Evolutionary conservation across 2,329 filamentous ascomycete genomes (phyloP), one percentile per base, ranked within the genome.

Genomic region (Aspergillus sp.): DNA sequence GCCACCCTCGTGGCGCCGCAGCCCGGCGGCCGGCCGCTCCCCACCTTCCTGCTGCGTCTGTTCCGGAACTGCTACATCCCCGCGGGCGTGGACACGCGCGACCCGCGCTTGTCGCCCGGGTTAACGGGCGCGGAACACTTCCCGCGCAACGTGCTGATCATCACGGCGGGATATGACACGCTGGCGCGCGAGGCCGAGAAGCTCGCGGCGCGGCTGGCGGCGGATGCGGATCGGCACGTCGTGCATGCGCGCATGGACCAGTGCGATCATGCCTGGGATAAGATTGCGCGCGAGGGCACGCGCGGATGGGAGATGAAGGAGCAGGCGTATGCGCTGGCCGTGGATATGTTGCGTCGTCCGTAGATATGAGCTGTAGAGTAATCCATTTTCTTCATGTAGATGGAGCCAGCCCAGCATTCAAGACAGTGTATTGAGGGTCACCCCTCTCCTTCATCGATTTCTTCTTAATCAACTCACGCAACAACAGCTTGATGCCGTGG

Each of bases 201-300:
- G n/a, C 42, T 70, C 13, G 65, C 62, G 0, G 50, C 57, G 14
- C 61, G 47, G 44, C 49, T 67, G 11, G 54, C 45, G 5, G 23
- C 25, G 40, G 40, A 5, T 49, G 14, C 20, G 13, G 11, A 19
- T 19, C 54, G 6, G 50, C 54, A 53, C 5, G 55, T 61, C 5
- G 32, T 61, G 7, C 49, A 50, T 53, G 63, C 68, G 47, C 61
- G 63, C 40, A 63, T 70, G 56, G 56, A 69, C 4, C 59, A 58
- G 6, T 66, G 65, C 47, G 61, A 59, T 17, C 72, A 75, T 60
- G 71, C 61, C 1, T 75, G 65, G 59, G 71, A 74, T 53, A 73
- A 74, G 57, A 56, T 60, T 25, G 55, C 56, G 0, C 50, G 60
- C 29, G 51, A 58, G 32, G 71, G 67, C 14, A 64, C 62, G 2